phyloP scores from a whole-genome alignment of 768 basidiomycete species.

The Leccinum longicurvipes region DNA sequence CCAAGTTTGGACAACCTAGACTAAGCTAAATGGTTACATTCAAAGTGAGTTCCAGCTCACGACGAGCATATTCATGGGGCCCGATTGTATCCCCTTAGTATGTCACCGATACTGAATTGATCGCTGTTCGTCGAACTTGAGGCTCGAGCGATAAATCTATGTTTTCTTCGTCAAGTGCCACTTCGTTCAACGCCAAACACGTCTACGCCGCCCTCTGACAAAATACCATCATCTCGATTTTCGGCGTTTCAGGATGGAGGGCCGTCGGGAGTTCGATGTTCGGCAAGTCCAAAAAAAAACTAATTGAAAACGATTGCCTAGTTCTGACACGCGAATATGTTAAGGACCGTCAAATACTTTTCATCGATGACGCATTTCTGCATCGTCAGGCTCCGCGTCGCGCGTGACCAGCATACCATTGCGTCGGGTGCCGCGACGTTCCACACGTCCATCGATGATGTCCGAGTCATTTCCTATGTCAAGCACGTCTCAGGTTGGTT shows the following conservation, averaged over 20 bases:
- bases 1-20: too few relatives aligned
- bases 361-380: conserved; percentile 80
- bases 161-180: background rate
- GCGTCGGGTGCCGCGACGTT: conserved; percentile 83
- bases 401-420: conserved; percentile 72
- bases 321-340: background rate
- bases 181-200: conserved; percentile 57
- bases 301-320: too few relatives aligned
- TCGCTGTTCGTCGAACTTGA: conserved; percentile 89
- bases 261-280: conserved; percentile 67
- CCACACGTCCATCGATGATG: too few relatives aligned
- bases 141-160: conserved; percentile 24
- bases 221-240: conserved; percentile 64
- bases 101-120: conserved; percentile 74
- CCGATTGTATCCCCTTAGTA: too few relatives aligned
- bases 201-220: too few relatives aligned
- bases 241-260: conserved; percentile 88
- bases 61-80: too few relatives aligned
- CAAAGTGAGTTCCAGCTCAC: conserved; percentile 50
- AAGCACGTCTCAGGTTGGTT: conserved; percentile 74
- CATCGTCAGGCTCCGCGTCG: conserved; percentile 84
- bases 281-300: conserved; percentile 54
- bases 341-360: conserved; percentile 84
- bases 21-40: conserved; percentile 80
- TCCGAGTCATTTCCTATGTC: conserved; percentile 73